Base-by-base conservation (phyloP, 371 early-diverging fungal species). In the Haplosporangium sp. region DNA sequence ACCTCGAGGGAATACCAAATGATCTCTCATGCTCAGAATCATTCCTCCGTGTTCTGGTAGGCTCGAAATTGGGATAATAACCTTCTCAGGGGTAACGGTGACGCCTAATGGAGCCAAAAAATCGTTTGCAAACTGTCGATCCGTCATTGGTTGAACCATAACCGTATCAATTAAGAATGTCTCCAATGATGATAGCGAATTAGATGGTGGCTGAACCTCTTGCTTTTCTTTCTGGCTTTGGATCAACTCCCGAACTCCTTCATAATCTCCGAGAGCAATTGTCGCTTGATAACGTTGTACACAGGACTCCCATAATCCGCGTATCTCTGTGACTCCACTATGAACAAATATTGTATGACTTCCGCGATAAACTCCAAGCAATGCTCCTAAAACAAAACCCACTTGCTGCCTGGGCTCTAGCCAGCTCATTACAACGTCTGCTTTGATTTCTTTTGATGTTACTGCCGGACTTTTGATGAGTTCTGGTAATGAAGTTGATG, bases 341-440 rank as follows among this genome's bases (percentile, higher is more conserved):
- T 87, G 87, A 4, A 89, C 71, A 79, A 89, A 92, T 0, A 94
- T 70, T 1, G 90, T 88, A 47, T 86, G 86, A 65, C 89, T 86
- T 0, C 95, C 96, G 39, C 88, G 85, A 82, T 86, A 94, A 17
- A 93, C 86, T 3, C 92, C 91, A 50, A 88, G 79, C 9, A 95
- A 82, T 2, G 87, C 88, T 42, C 92, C 89, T 10, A 91, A 69
- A 8, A 93, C 76, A 40, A 96, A 79, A 0, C 96, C 96, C 40
- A 94, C 84, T 74, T 95, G 94, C 68, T 94, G 94, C 34, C 96
- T 86, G 5, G 95, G 94, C 65, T 96, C 96, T 42, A 94, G 77
- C 76, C 90, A 89, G 6, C 85, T 86, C 38, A 93, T 75, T 0
- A 93, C 77, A 1, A 70, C 59, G 34, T 66, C 65, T 62, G 56